These are phyloP conservation scores for Zangia roseola DNA, from an alignment of 768 basidiomycete species.

Conservation along the genomic window DNA sequence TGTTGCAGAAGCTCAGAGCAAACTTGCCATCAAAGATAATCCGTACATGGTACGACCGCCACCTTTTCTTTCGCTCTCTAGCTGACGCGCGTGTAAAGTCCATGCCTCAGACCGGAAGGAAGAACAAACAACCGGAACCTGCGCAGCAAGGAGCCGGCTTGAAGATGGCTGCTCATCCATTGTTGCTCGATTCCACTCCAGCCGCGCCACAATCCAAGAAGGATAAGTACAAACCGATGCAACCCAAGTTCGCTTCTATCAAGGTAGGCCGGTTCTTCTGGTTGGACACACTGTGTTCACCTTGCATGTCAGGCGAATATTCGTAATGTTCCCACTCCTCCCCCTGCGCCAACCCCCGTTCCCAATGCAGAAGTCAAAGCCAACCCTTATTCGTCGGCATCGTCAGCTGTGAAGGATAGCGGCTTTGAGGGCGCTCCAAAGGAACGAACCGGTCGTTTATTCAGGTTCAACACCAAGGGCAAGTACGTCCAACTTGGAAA, in stretches of 20 bases:
- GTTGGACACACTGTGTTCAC: not conserved
- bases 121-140: slow-evolving; percentile 56
- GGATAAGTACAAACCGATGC: slow-evolving; percentile 97
- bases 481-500: slow-evolving; percentile 80
- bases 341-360: slow-evolving; percentile 35
- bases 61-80: not conserved
- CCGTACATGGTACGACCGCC: slow-evolving; percentile 75
- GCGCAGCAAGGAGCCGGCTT: slow-evolving; percentile 79
- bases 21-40: slow-evolving; percentile 73
- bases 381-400: slow-evolving; percentile 75
- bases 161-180: slow-evolving; percentile 89
- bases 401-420: slow-evolving; percentile 49
- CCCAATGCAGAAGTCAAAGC: slow-evolving; percentile 43
- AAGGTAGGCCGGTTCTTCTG: slow-evolving; percentile 48
- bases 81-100: slow-evolving; percentile 37
- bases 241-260: slow-evolving; percentile 97
- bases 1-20: slow-evolving; percentile 79
- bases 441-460: slow-evolving; percentile 64
- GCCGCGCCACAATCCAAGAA: slow-evolving; percentile 71
- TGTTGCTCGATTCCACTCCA: slow-evolving; percentile 65
- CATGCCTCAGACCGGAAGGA: slow-evolving; percentile 52
- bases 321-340: slow-evolving; percentile 70
- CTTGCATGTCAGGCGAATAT: slow-evolving; percentile 59
- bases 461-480: slow-evolving; percentile 91
- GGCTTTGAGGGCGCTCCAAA: slow-evolving; percentile 74